Percentiles rank a stretch among this genome's conserved stretches.
Conservation (phyloP, 2,329 filamentous ascomycete genomes). For the Pseudocercospora eumusae region DNA sequence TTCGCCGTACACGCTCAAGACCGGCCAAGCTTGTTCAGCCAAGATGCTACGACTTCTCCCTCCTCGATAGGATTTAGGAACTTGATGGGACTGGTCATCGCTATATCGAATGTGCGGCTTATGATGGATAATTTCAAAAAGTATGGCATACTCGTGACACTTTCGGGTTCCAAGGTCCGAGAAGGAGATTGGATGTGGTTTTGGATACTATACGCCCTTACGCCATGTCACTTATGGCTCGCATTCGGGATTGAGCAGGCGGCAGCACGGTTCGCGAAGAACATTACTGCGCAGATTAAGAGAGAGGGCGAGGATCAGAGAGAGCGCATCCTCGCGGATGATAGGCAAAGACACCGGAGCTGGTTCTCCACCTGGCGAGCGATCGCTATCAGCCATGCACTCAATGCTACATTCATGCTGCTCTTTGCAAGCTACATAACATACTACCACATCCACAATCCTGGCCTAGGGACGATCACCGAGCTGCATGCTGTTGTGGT, state of each 20-base stretch:
- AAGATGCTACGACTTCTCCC: constrained; percentile 71
- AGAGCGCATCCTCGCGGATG: constrained; percentile 57
- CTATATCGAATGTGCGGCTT: constrained; percentile 88
- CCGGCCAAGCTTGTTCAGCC: constrained; percentile 78
- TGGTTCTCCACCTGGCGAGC: constrained; percentile 66
- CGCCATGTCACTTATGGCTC: constrained; percentile 86
- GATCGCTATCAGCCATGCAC: constrained; percentile 71
- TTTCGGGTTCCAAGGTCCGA: constrained; percentile 57
- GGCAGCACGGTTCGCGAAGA: constrained; percentile 76
- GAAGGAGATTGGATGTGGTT: constrained; percentile 35
- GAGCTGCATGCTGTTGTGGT: constrained; percentile 92
- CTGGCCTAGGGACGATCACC: constrained; percentile 85
- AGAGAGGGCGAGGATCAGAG: constrained; percentile 38
- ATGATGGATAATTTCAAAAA: constrained; percentile 98
- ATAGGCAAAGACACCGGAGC: constrained; percentile 39
- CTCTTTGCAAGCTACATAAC: constrained; percentile 80
- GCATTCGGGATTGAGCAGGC: constrained; percentile 86
- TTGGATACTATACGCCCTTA: constrained; percentile 73
- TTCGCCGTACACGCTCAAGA: constrained; percentile 76
- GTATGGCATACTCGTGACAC: constrained; percentile 92
- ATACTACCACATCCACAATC: constrained; percentile 89
- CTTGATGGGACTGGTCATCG: constrained; percentile 89
- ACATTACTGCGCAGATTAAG: constrained; percentile 61
- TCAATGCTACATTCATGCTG: constrained; percentile 82
- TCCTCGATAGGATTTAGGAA: constrained; percentile 95